Evolutionary conservation across 2,329 filamentous ascomycete genomes (phyloP), one percentile per base, ranked within the genome.

Genomic region (Aspergillus tamarii): DNA sequence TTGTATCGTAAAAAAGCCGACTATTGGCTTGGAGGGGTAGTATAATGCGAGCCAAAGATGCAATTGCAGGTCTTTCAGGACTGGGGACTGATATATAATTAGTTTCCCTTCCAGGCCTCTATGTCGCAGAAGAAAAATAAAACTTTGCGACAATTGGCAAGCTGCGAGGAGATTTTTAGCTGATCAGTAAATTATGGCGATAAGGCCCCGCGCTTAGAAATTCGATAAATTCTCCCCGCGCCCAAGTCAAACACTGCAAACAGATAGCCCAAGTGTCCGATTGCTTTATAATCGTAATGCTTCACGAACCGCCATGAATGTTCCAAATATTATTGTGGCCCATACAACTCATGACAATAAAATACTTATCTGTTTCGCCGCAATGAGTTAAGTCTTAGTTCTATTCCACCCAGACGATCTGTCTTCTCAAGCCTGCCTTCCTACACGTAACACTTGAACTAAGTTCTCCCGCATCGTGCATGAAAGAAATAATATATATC

Each of bases 181-280:
- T 62, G 43, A 56, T 57, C 48, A 64, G 62, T 62, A 53, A 62
- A 53, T 50, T 62, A 59, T 56, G 39, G 52, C 53, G 50, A 65
- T 67, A 61, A 64, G 57, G 48, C 61, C 64, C 64, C 59, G 65
- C 69, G 70, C 70, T 72, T 72, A 73, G 70, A 73, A 73, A 73
- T 73, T 70, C 66, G 62, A 66, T 64, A 39, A 39, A 69, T 62
- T 64, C 54, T 67, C 70, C 69, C 69, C 68, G 64, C 69, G 68
- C 57, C 55, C 56, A 58, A 21, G 58, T 60, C 67, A 71, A 72
- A 72, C 70, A 66, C 55, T 67, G 65, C 67, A 72, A 72, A 71
- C 69, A 69, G n/a, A 8, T 26, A 14, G 12, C 12, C 16, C 11
- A 32, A 30, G 19, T 14, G 14, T 32, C 45, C 36, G 36, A 45